A percentile compares a stretch with the other conserved stretches of the same genome.
phyloP scores from a whole-genome alignment of 78 protist genomes.

The Dictyostelium citrinum region DNA sequence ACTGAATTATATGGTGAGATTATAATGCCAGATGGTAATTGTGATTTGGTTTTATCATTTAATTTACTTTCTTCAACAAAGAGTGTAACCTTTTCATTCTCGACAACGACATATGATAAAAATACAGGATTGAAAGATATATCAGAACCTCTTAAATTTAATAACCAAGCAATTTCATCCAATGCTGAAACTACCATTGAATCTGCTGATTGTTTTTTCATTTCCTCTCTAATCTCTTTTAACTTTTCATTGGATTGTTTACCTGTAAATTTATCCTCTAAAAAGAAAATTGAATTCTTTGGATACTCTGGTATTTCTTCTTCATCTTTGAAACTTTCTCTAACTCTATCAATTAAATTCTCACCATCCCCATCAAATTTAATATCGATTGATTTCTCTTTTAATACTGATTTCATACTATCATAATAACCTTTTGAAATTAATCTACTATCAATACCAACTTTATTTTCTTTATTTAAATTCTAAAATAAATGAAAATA shows the following conservation, averaged over 20 bases:
- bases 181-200: conserved; percentile 80
- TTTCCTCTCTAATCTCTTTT: not conserved
- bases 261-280: conserved; percentile 45
- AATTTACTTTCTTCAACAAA: conserved; percentile 18
- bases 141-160: conserved; percentile 90
- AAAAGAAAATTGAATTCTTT: conserved; percentile 27
- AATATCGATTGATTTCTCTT: not conserved
- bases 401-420: not conserved
- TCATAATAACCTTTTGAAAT: conserved; percentile 44
- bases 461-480: not conserved
- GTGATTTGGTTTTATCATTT: not conserved
- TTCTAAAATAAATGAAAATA: not conserved
- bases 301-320: conserved; percentile 63
- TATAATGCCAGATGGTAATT: not conserved
- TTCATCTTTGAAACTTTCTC: conserved; percentile 14
- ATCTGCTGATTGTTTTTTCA: not conserved
- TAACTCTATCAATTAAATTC: conserved; percentile 79
- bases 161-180: conserved; percentile 91
- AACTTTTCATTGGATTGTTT: not conserved
- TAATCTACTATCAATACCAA: conserved; percentile 80
- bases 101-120: conserved; percentile 77
- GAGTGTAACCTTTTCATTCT: not conserved
- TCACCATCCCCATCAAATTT: not conserved
- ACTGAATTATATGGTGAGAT: conserved; percentile 26
- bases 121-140: conserved; percentile 82